Evolutionary conservation across 176 grass and related monocot genomes (phyloP), one percentile per base, ranked within the genome.

Genomic region (Eleusine indica): DNA sequence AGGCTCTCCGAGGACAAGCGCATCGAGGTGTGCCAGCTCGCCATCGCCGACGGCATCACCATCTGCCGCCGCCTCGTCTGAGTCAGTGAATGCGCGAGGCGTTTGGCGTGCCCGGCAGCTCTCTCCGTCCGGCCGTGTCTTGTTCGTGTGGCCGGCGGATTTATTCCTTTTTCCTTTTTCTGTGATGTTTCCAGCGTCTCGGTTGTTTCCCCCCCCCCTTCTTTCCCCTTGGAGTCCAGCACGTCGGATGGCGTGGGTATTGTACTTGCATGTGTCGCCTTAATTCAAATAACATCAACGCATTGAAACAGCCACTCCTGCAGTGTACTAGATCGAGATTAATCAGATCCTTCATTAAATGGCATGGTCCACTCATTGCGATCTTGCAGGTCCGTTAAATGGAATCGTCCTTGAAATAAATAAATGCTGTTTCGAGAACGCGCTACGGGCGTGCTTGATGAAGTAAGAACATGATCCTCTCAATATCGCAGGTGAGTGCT

Each of bases 41-140:
- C 90, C 37, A 85, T 96, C 58, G 76, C 86, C 60, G 90, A 96
- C 15, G 91, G 91, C 76, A 39, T 96, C 71, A 96, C 90, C 77
- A 89, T 96, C 47, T 93, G 94, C 75, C 94, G 88, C 72, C 94
- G 94, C 71, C 47, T 88, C 76, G 46, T 38, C 25, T 35, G 29
- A 46, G 68, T 35, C 32, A 35, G 32, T 35, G 2, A 35, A 35
- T 35, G 32, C 32, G 32, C 32, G 32, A 35, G 32, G 32, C 32
- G 32, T 35, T 35, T 35, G 32, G 2, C 32, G 32, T 58, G 66
- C 11, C 42, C 42, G 41, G 7, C 41, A 43, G 41, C 32, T 35
- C 32, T 35, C 32, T 35, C 32, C 32, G 32, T 35, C 32, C 32
- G 32, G 2, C 1, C 2, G 32, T 35, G 32, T 2, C 32, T 35